phyloP scores from a whole-genome alignment of 768 basidiomycete genomes.

The Fomitopsis serialis region DNA sequence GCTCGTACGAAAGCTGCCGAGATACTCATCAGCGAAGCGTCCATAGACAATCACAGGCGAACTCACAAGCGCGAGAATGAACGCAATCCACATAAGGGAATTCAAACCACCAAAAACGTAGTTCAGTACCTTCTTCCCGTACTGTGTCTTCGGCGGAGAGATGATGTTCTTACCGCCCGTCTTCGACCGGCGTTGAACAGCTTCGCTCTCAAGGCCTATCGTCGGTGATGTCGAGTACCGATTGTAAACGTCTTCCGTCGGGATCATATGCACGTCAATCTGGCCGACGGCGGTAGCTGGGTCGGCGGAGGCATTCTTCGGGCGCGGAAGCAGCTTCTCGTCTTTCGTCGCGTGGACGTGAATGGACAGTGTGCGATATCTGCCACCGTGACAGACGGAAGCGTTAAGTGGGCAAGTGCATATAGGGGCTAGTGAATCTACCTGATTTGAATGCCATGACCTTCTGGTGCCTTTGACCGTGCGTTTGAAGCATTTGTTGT shows the following conservation, averaged over 20 bases:
- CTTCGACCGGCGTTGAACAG: constrained; percentile 41
- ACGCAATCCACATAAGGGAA: constrained; percentile 49
- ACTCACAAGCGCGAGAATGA: constrained; percentile 40
- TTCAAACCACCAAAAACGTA: constrained; percentile 59
- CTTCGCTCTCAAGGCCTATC: constrained; percentile 43
- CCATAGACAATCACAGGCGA: neutral
- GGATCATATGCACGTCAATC: constrained; percentile 45
- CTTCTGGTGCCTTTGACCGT: neutral
- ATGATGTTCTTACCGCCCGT: constrained; percentile 42
- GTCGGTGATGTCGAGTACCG: constrained; percentile 40
- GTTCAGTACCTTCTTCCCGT: constrained; percentile 43
- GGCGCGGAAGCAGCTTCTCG: constrained; percentile 11
- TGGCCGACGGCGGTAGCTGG: constrained; percentile 34
- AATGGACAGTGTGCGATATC: constrained; percentile 42
- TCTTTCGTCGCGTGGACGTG: constrained; percentile 28
- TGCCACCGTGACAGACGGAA: constrained; percentile 7
- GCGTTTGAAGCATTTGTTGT: too few species aligned
- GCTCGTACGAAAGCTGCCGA: constrained; percentile 43
- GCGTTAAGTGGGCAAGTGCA: neutral
- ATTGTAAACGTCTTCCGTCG: constrained; percentile 35
- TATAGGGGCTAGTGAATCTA: neutral
- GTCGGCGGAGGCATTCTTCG: constrained; percentile 17
- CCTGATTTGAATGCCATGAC: constrained; percentile 1
- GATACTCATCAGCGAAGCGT: neutral
- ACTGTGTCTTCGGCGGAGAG: constrained; percentile 43